Evolutionary conservation across 257 asterid genomes (phyloP), one percentile per base, ranked within the genome.

Genomic region (Nicotiana undulata): DNA sequence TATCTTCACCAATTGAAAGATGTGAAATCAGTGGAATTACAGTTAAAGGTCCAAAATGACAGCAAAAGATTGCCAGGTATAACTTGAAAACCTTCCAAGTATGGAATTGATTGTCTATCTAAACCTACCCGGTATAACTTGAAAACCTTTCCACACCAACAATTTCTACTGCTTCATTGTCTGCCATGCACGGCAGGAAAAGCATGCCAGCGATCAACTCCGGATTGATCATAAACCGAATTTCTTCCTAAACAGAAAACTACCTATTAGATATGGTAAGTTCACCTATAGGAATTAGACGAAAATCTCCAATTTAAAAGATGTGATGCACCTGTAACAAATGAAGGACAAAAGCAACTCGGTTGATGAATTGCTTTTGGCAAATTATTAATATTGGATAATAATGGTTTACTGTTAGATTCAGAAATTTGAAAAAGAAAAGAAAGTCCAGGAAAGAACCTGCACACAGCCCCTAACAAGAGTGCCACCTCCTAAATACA

Each of bases 221-320:
- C 10, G 97, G 97, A 81, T 91, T 93, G 89, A 95, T 91, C 99
- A 95, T 90, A 90, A 93, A 93, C 76, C 98, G 94, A 75, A 95
- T 95, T 88, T 95, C 99, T 87, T 93, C 99, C 91, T 88, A 78
- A 26, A 64, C 37, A 81, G 82, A 34, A 22, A 20, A 80, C 18
- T 17, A 32, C 40, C 22, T 32, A 37, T 65, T 58, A 78, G 82
- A 51, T 58, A 46, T 46, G 46, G 77, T 46, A 11, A 3, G 49
- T 72, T 72, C 20, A 44, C 60, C 49, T 46, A 40, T 6, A 46
- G 15, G 77, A 44, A 72, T 13, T 13, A 72, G 60, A 46, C 2
- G 22, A 46, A 72, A 72, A 72, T 24, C 59, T 28, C 10, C 76
- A 68, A 37, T 8, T 49, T 74, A 74, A 74, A 74, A 49, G 9